Base-by-base conservation (phyloP, 2,329 filamentous ascomycete genomes). In the Pleomassaria siparia region DNA sequence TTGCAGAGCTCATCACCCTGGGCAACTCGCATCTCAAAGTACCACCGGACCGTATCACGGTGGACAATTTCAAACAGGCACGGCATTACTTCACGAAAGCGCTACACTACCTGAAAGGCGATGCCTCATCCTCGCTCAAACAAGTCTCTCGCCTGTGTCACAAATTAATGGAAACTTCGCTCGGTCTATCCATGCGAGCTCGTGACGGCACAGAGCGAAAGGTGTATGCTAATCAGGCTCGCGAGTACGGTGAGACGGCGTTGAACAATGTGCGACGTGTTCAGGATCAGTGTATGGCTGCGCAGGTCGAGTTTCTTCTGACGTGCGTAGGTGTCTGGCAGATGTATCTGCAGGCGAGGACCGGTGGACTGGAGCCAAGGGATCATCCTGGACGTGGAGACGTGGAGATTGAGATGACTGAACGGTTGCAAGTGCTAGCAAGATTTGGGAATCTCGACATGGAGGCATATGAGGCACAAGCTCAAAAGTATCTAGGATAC, bases 101-200 rank as follows among this genome's bases (percentile, higher is more conserved):
- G 7, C 51, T 55, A 1, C 26, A 43, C 43, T 55, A 49, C 32
- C 50, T 48, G n/a, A 16, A 45, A 18, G 51, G 41, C 26, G 47
- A 48, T 26, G 46, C 47, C 6, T 15, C 40, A 9, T 46, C 51
- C 1, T 50, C 54, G 6, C 50, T 47, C 1, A 56, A 56, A 30
- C 43, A 56, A 41, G 49, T 51, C 7, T 37, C 51, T 2, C 56
- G 56, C 29, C 30, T 59, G 6, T 56, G 44, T 30, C 55, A 59
- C 16, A 59, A 53, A 33, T 46, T 59, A n/a, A 43, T 47, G 16
- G 50, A 56, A 18, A 52, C 47, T 1, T 45, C 45, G 2, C 44
- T 54, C 5, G 29, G 43, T 1, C 44, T 51, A 1, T 56, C 53
- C 40, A 46, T 49, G 42, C 36, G 22, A 25, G 24, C 15, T 13